These are phyloP conservation scores for Takashimella tepidaria DNA, from an alignment of 1,284 basidiomycete species.

Conservation along the genomic window DNA sequence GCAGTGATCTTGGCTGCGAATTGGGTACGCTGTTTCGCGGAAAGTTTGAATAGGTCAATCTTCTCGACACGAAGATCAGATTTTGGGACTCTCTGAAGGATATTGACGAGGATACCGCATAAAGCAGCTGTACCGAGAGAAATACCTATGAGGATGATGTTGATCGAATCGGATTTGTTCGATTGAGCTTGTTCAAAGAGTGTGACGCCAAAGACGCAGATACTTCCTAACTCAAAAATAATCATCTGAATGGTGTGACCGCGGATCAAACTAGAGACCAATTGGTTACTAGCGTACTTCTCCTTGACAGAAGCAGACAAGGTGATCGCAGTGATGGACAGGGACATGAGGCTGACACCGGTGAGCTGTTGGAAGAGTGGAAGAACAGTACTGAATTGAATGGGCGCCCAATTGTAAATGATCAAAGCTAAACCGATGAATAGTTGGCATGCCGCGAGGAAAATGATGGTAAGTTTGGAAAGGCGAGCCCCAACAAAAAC, in stretches of 20 bases:
- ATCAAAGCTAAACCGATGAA: neutral
- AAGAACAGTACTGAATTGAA: neutral
- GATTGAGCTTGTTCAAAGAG: neutral
- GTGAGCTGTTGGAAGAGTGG: conserved; percentile 1
- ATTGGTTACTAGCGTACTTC: neutral
- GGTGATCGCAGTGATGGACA: neutral
- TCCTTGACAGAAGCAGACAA: neutral
- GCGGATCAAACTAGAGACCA: neutral
- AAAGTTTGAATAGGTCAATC: neutral
- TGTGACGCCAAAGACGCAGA: neutral
- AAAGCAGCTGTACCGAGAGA: neutral
- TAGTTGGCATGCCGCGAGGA: neutral
- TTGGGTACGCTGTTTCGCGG: neutral
- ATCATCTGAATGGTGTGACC: neutral
- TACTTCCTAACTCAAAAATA: neutral
- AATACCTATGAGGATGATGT: neutral
- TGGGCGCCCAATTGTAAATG: neutral
- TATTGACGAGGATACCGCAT: neutral
- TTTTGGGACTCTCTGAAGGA: neutral
- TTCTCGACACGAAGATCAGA: neutral
- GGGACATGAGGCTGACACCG: neutral
- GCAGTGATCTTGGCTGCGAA: neutral
- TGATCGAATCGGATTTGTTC: neutral
- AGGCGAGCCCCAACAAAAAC: neutral
- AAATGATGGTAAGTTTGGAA: neutral